Percentiles rank a stretch among this genome's conserved stretches.
Conservation (phyloP, 129 eudicot genomes). For the Lactuca saligna region DNA sequence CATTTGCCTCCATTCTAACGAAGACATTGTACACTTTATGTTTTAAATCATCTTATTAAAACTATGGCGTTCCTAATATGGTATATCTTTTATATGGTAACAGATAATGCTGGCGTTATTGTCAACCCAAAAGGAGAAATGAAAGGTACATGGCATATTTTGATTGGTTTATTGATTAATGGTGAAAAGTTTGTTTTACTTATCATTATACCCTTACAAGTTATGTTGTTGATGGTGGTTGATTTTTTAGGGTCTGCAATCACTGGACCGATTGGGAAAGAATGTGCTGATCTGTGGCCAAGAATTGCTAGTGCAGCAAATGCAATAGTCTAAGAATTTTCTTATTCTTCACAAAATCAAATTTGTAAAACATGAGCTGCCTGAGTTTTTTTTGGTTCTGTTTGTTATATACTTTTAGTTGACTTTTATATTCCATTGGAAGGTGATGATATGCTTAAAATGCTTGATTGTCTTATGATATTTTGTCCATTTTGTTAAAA, state of each 20-base stretch:
- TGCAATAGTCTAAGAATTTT: conserved; percentile 7
- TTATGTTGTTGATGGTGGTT: neutral
- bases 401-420: neutral
- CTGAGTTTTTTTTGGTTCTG: neutral
- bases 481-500: too few relatives aligned
- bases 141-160: conserved; percentile 24
- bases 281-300: neutral
- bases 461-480: neutral
- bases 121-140: conserved; percentile 33
- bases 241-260: conserved; percentile 51
- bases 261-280: conserved; percentile 1
- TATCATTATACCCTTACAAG: neutral
- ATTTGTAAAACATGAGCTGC: neutral
- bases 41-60: neutral
- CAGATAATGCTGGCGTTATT: conserved; percentile 64
- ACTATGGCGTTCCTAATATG: neutral
- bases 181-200: neutral
- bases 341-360: neutral
- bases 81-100: neutral
- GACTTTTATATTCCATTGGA: neutral
- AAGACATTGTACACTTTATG: neutral
- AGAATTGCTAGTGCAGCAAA: conserved; percentile 1
- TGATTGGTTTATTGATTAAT: neutral
- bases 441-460: too few relatives aligned
- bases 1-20: neutral